Conservation (phyloP, 78 protist genomes). For the Salpingoeca rosetta region DNA sequence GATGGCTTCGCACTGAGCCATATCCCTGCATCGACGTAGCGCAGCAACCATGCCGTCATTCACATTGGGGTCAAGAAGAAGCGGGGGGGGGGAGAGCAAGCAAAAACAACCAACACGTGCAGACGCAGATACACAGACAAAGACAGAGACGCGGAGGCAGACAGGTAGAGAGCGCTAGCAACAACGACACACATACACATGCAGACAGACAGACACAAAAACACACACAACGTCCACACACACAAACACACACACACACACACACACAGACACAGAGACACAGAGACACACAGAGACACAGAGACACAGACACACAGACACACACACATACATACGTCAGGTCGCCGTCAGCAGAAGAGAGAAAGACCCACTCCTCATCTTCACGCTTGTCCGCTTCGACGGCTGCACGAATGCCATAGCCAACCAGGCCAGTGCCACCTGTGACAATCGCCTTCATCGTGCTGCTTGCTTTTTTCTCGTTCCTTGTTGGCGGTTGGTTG, state of each 20-base stretch:
- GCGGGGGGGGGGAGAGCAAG: neutral
- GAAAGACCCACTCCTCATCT: constrained; percentile 63
- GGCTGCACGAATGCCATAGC: constrained; percentile 55
- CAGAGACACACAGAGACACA: too few species aligned
- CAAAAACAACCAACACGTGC: neutral
- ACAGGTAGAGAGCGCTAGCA: too few species aligned
- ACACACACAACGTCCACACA: too few species aligned
- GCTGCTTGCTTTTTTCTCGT: neutral
- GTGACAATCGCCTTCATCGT: constrained; percentile 58
- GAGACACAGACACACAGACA: too few species aligned
- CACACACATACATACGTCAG: constrained; percentile 7
- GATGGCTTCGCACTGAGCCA: constrained; percentile 28
- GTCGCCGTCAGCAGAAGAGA: constrained; percentile 61
- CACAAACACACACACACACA: too few species aligned
- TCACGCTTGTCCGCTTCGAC: neutral
- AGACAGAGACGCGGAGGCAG: too few species aligned
- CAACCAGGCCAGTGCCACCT: constrained; percentile 84
- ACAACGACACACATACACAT: too few species aligned
- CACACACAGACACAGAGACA: too few species aligned
- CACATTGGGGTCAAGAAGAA: neutral
- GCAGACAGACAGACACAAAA: too few species aligned
- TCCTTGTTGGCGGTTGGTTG: too few species aligned
- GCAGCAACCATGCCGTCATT: neutral
- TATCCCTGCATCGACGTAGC: neutral
- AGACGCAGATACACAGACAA: neutral